Percentiles rank a stretch among this genome's conserved stretches.
phyloP scores from a whole-genome alignment of 768 basidiomycete genomes.

The Phanerochaete sordida region DNA sequence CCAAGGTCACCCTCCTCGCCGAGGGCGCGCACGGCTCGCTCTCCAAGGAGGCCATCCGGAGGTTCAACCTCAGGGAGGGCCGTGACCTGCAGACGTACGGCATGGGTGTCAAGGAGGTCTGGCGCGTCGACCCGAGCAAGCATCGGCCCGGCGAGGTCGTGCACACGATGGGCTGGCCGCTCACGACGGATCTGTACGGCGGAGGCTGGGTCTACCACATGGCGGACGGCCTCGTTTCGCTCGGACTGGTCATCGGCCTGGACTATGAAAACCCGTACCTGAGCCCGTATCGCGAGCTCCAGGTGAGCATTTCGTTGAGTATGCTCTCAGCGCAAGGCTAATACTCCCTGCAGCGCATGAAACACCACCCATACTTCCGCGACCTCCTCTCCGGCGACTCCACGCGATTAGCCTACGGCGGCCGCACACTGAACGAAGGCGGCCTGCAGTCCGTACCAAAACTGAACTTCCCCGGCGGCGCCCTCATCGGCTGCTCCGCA shows the following conservation, averaged over 20 bases:
- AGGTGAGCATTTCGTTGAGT: constrained; percentile 45
- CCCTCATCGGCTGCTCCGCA: constrained; percentile 91
- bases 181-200: constrained; percentile 79
- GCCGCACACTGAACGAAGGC: constrained; percentile 87
- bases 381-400: constrained; percentile 70
- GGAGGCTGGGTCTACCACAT: constrained; percentile 97
- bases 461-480: constrained; percentile 89
- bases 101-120: constrained; percentile 95
- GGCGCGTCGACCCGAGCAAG: constrained; percentile 70
- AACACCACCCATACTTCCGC: constrained; percentile 92
- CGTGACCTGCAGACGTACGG: constrained; percentile 91
- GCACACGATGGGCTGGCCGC: constrained; percentile 93
- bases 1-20: constrained; percentile 87
- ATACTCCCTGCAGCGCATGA: constrained; percentile 61
- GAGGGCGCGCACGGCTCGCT: constrained; percentile 95
- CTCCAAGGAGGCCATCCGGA: constrained; percentile 70
- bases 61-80: constrained; percentile 68
- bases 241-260: constrained; percentile 90
- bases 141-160: constrained; percentile 80
- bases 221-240: constrained; percentile 83
- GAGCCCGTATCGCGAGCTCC: constrained; percentile 89
- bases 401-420: constrained; percentile 87
- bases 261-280: constrained; percentile 95
- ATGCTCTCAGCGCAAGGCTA: background rate
- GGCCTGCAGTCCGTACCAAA: constrained; percentile 89